These are phyloP conservation scores for Ceratocystis smalleyi DNA, from an alignment of 2,329 filamentous ascomycete genomes.

Conservation along the genomic window DNA sequence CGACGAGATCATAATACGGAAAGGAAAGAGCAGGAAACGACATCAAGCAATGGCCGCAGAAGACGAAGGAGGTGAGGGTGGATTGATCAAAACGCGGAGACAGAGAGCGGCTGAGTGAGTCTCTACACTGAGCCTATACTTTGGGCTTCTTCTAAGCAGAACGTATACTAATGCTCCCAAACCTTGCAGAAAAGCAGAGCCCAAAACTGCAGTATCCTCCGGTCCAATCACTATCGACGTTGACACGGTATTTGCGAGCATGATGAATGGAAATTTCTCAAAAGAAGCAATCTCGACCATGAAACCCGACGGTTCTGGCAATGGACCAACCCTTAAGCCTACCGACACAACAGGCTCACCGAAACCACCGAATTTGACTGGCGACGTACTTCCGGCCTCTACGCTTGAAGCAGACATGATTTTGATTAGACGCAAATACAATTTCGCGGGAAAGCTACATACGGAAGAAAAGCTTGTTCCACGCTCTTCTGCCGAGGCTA, in stretches of 20 bases:
- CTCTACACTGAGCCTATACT: neutral
- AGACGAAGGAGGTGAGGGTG: slow-evolving; percentile 44
- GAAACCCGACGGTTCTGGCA: neutral
- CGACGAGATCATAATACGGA: slow-evolving; percentile 54
- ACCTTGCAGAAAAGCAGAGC: slow-evolving; percentile 38
- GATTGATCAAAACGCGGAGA: slow-evolving; percentile 55
- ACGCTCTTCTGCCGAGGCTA: slow-evolving; percentile 49
- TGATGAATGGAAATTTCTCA: slow-evolving; percentile 33
- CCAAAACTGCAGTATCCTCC: slow-evolving; percentile 34
- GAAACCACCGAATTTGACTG: neutral
- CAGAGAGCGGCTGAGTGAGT: slow-evolving; percentile 50
- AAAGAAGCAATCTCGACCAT: slow-evolving; percentile 9
- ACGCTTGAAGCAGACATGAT: slow-evolving; percentile 31
- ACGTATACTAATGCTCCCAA: slow-evolving; percentile 15
- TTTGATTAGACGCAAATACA: slow-evolving; percentile 55
- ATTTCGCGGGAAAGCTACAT: slow-evolving; percentile 57
- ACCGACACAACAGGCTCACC: neutral
- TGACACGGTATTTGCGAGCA: slow-evolving; percentile 53
- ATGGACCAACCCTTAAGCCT: neutral
- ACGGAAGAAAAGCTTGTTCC: slow-evolving; percentile 56
- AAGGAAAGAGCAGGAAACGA: slow-evolving; percentile 36
- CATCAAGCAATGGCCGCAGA: slow-evolving; percentile 32
- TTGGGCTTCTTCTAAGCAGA: neutral
- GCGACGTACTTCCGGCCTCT: neutral
- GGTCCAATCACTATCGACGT: slow-evolving; percentile 55